These are phyloP conservation scores for Microstegium vimineum DNA, from an alignment of 176 grass and related monocot genomes.

Conservation along the genomic window DNA sequence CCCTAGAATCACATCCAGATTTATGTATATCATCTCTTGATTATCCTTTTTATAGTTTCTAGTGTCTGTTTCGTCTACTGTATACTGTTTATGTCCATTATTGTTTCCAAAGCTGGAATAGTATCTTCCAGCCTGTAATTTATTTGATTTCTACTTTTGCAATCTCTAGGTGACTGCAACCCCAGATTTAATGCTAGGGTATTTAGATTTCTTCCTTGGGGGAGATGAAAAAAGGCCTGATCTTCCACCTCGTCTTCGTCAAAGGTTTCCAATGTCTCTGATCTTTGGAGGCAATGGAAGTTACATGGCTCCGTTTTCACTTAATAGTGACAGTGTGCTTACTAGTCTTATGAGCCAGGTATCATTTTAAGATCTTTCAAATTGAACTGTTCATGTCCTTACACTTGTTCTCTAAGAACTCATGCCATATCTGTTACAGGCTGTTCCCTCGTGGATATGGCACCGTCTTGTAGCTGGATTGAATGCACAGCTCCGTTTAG, in stretches of 20 bases:
- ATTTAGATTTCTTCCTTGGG: conserved; percentile 97
- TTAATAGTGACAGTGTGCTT: conserved; percentile 96
- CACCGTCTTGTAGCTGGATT: conserved; percentile 94
- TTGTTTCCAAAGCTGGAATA: background rate
- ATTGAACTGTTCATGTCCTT: background rate
- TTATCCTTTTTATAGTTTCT: background rate
- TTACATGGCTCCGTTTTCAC: conserved; percentile 98
- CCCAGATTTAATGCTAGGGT: conserved; percentile 94
- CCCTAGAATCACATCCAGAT: background rate
- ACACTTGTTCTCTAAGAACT: conserved; percentile 8
- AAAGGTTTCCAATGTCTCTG: conserved; percentile 91
- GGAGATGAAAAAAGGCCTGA: conserved; percentile 98
- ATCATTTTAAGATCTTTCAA: conserved; percentile 25
- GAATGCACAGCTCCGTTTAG: conserved; percentile 88
- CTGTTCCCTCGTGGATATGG: conserved; percentile 92
- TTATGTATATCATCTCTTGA: background rate
- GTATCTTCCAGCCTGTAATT: background rate
- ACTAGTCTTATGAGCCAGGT: conserved; percentile 99
- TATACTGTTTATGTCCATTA: conserved; percentile 5
- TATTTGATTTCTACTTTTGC: conserved; percentile 7
- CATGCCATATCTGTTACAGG: conserved; percentile 40
- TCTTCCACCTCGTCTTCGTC: conserved; percentile 89
- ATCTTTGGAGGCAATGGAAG: conserved; percentile 96
- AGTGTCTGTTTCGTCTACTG: background rate
- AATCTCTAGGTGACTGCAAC: conserved; percentile 78